Evolutionary conservation across 805 yeast genomes (phyloP).

Genomic region (Pichia sporocuriosa): DNA sequence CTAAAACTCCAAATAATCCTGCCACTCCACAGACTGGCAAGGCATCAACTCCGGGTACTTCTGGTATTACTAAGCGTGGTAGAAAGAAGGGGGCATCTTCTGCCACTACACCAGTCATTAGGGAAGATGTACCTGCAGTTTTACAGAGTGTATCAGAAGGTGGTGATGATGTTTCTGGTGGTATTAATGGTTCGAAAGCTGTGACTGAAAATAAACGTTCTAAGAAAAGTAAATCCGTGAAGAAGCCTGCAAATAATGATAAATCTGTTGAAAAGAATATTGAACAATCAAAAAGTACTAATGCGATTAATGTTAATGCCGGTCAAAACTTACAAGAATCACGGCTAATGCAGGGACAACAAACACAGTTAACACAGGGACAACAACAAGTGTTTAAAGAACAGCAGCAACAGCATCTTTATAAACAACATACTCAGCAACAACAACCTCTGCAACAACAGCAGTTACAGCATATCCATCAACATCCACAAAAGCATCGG

Average conservation of each 20-base stretch:
- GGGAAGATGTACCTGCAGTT: conserved; percentile 21
- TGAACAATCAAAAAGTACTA: not conserved
- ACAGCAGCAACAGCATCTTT: not conserved
- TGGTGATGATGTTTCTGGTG: not conserved
- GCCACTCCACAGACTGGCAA: conserved; percentile 23
- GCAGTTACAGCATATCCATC: too few species aligned
- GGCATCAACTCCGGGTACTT: conserved; percentile 17
- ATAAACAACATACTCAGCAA: too few species aligned
- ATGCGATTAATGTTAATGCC: not conserved
- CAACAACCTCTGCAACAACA: too few species aligned
- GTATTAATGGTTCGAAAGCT: not conserved
- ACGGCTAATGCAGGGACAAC: not conserved
- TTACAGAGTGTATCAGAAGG: conserved; percentile 9
- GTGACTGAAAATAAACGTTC: not conserved
- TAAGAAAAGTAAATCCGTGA: not conserved
- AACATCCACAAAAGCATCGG: too few species aligned
- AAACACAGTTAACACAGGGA: too few species aligned
- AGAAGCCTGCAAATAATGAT: not conserved
- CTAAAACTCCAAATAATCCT: conserved; percentile 27
- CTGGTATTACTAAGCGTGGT: conserved; percentile 2
- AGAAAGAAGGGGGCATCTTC: conserved; percentile 12
- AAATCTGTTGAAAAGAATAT: not conserved
- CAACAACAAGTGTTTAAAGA: not conserved
- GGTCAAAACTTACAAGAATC: not conserved
- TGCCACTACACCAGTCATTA: conserved; percentile 22